Base-by-base conservation (phyloP, 441 rosid genomes). In the Adansonia madagascariensis region DNA sequence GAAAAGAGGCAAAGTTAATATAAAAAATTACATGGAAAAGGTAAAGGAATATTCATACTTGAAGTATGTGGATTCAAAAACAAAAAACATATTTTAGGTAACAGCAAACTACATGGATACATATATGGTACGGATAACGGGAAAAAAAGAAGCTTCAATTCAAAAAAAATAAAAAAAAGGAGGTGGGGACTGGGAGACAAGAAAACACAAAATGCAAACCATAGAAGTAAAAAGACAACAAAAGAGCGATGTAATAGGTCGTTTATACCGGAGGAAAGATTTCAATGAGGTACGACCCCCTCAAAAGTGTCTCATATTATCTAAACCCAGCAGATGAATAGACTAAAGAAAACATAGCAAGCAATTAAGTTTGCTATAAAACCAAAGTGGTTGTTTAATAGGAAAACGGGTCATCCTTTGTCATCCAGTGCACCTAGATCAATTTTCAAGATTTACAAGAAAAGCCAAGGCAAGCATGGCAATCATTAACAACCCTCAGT, bases 271-370 rank as follows among this genome's bases (percentile, higher is more conserved):
- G 20, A 24, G 74, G 43, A 24, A 50, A 50, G 8, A 24, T 50
- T 70, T 15, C 60, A 70, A 50, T 15, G 60, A 69, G 20, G 22
- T 15, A 22, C 14, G 59, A 6, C 4, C 43, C 17, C 43, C 55
- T 47, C 41, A 41, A 43, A 65, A 65, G 70, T 65, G 50, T 41
- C 70, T 63, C 44, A 39, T 35, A 49, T 39, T 39, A 43, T 66
- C 27, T 14, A 9, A 66, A 66, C 52, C 18, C 44, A 64, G 50
- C 71, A 43, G 1, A 43, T 43, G 52, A 66, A 39, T 41, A 65
- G 27, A 66, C 31, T 5, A 63, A 63, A 15, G 20, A 39, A 43
- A 66, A 43, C 53, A 66, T 43, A 27, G 18, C 27, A 8, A 65
- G 27, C 22, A 49, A 68, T 47, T 47, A 67, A 47, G 20, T 49